phyloP scores from a whole-genome alignment of 331 rosid genomes.

The Rosa hybrid region DNA sequence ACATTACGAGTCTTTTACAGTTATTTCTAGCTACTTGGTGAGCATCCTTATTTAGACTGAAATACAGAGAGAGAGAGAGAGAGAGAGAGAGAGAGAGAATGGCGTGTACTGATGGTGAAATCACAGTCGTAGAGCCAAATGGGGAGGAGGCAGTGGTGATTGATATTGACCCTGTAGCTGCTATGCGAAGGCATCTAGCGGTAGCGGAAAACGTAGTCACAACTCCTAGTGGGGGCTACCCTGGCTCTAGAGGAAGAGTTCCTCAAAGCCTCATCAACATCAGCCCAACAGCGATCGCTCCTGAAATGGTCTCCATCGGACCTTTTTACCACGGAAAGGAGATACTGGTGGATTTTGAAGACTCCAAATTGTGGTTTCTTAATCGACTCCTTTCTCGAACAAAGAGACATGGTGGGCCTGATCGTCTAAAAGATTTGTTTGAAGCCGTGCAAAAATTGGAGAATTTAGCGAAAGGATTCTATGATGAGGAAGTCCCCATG shows the following conservation, averaged over 20 bases:
- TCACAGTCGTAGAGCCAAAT: no score
- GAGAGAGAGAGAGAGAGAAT: no score
- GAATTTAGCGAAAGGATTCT: neutral
- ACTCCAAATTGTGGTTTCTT: constrained; percentile 4
- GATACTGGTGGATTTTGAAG: neutral
- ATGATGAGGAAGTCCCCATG: neutral
- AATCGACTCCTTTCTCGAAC: neutral
- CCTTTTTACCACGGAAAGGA: constrained; percentile 1
- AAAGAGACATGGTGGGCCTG: neutral
- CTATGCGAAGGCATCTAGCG: no score
- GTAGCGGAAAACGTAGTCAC: no score
- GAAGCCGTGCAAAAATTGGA: neutral
- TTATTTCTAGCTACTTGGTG: no score
- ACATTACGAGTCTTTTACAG: no score
- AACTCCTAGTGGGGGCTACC: no score
- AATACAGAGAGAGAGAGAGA: no score
- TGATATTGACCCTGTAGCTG: no score
- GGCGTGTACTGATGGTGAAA: no score
- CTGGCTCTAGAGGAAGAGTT: neutral
- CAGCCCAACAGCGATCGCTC: neutral
- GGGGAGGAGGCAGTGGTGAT: no score
- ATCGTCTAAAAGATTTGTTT: neutral
- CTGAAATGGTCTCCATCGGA: neutral
- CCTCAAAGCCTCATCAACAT: neutral
- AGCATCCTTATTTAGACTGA: no score